Evolutionary conservation across 176 grass and related monocot species (phyloP), one percentile per base, ranked within the genome.

Genomic region (Aegilops longissima): DNA sequence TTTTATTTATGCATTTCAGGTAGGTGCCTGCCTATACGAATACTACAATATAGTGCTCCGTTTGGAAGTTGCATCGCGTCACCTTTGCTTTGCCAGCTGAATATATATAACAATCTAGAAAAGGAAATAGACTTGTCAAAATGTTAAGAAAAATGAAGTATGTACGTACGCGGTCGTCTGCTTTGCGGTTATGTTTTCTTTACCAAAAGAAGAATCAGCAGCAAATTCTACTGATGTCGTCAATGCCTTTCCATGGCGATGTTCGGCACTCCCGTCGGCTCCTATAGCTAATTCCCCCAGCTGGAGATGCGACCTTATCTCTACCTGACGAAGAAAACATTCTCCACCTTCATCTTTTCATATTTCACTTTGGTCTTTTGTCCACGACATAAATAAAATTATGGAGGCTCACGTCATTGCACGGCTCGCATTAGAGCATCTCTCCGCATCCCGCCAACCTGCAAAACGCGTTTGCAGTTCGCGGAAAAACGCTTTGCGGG

Each of bases 261-360:
- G 65, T 78, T 79, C 38, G 29, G 70, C 39, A 52, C 65, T 58
- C 59, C 34, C 76, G 39, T 23, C 36, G 80, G 65, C 30, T 82
- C 86, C 3, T 75, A 83, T 2, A 3, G 54, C 54, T 0, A 79
- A 80, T 76, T 61, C 36, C 44, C 21, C 11, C 1, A 3, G 18
- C 17, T 0, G 20, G 18, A 62, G 85, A 81, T 91, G 89, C 81
- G 81, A 40, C 29, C 89, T 88, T 91, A 91, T 87, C 89, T 70
- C 70, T 47, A 88, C 56, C 76, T 59, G 76, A 79, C 76, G 76
- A 83, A 70, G 81, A 79, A 90, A 80, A 84, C 84, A 73, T 87
- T 87, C 39, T n/a, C 21, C 29, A 3, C 31, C 38, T 30, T n/a
- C 5, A 31, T 35, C 34, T 30, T 16, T 75, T 59, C 71, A 13